Base-by-base conservation (phyloP, 768 basidiomycete species). In the Rhodotorula paludigena region DNA sequence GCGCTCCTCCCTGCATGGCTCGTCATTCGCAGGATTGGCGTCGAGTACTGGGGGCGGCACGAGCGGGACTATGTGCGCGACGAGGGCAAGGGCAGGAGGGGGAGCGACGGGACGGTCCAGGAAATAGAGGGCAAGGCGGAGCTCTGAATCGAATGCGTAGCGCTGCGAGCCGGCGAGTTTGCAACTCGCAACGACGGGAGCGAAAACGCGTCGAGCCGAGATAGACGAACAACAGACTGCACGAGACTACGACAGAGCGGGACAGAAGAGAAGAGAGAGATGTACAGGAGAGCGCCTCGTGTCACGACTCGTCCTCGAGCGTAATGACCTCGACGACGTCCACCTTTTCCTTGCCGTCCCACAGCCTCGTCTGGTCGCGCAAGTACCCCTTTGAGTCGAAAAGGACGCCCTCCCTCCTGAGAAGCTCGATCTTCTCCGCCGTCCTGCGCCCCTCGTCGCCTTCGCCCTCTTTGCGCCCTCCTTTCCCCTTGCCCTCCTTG, bases 351-450 rank as follows among this genome's bases (percentile, higher is more conserved):
- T n/a, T n/a, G n/a, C n/a, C 33, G 69, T 65, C 32, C 67, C 67
- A 68, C 38, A 63, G 48, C n/a, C 12, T 30, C 16, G 3, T 4
- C 57, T 68, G 59, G 51, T 51, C 57, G 32, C 55, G 44, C 1
- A 85, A 74, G 72, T 80, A 80, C 0, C 85, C 85, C 4, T 79
- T 80, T 12, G 73, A 57, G 52, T 81, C 80, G 63, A 87, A 85
- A 12, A 38, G 45, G 4, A 87, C 82, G 0, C 85, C 85, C 75
- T 87, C 86, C 56, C 76, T 71, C n/a, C 74, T 76, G 15, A 87
- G 78, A 42, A 86, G 75, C 39, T 79, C 78, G 32, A 84, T 64
- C 74, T 87, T 87, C 57, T 68, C 53, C 38, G 28, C 49, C 62
- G 23, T 56, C 28, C 32, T 21, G 35, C 21, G 14, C 6, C 38